These are phyloP conservation scores for Phanerochaete sordida DNA, from an alignment of 768 basidiomycete species.

Conservation along the genomic window DNA sequence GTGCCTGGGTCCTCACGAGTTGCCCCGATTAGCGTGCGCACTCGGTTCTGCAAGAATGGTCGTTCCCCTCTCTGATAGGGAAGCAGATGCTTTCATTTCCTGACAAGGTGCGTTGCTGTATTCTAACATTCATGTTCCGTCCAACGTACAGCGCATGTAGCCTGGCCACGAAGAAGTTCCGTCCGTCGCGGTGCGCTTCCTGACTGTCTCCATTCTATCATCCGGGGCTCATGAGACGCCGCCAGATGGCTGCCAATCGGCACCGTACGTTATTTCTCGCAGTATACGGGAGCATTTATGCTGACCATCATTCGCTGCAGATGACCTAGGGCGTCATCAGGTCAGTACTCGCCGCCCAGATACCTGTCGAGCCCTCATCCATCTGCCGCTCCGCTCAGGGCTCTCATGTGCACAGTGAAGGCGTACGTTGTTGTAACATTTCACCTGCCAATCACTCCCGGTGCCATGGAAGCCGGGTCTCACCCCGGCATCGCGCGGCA, in stretches of 20 bases:
- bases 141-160: constrained; percentile 7
- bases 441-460: constrained; percentile 48
- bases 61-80: too few species aligned
- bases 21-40: too few species aligned
- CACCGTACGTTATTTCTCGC: constrained; percentile 44
- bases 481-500: constrained; percentile 73
- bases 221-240: too few species aligned
- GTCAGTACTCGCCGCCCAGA: too few species aligned
- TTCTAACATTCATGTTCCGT: background rate
- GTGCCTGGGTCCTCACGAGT: too few species aligned
- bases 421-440: background rate
- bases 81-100: too few species aligned
- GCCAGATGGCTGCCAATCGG: constrained; percentile 60
- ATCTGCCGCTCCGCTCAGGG: background rate
- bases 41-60: too few species aligned
- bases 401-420: constrained; percentile 24
- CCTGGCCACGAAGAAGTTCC: constrained; percentile 55
- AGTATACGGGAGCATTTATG: background rate
- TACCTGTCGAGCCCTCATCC: too few species aligned
- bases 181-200: constrained; percentile 41
- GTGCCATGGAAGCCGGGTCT: constrained; percentile 64
- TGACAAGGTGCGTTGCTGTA: constrained; percentile 50
- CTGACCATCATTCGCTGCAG: background rate
- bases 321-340: background rate
- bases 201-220: background rate